Evolutionary conservation across 1,139 yeast genomes (phyloP), one percentile per base, ranked within the genome.

Genomic region (Hemisphaericaspora lyxosophila): DNA sequence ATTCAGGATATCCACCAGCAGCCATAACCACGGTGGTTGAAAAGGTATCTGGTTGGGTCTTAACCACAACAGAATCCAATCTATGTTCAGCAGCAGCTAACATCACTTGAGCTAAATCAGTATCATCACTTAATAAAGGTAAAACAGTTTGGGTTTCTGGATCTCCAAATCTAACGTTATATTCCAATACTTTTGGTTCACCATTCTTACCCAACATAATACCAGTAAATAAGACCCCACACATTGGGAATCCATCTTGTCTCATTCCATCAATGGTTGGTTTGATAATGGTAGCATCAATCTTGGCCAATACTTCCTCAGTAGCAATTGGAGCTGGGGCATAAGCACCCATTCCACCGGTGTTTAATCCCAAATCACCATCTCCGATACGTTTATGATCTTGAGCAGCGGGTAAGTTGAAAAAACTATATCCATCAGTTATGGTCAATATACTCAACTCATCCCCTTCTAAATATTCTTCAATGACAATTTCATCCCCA

Each of bases 291-390:
- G 77, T 73, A 37, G 72, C 70, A 55, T 89, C 80, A 55, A 94
- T 89, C 60, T 81, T 73, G 43, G 74, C 67, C 52, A 89, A 67
- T 25, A 92, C 62, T 26, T 75, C 73, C 4, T 86, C 81, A 20
- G 92, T 82, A 16, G 86, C 92, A 44, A 90, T 76, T 38, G 98
- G 98, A 7, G 97, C 95, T 34, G 98, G 99, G 4, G 97, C 95
- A 57, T 94, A 94, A 13, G 98, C 95, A 47, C 99, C 99, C 99
- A 94, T 94, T 47, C 99, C 99, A 49, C 99, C 99, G 36, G 98
- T 94, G 69, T 94, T 94, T 48, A 90, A 75, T 26, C 99, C 99
- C 35, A 80, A 70, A 60, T 94, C 99, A 44, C 90, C 92, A 54
- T 94, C 89, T 40, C 95, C 95, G 52, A 85, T 77, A 63, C 98